Conservation (phyloP, 1,284 basidiomycete species). For the Omphalotus olearius region DNA sequence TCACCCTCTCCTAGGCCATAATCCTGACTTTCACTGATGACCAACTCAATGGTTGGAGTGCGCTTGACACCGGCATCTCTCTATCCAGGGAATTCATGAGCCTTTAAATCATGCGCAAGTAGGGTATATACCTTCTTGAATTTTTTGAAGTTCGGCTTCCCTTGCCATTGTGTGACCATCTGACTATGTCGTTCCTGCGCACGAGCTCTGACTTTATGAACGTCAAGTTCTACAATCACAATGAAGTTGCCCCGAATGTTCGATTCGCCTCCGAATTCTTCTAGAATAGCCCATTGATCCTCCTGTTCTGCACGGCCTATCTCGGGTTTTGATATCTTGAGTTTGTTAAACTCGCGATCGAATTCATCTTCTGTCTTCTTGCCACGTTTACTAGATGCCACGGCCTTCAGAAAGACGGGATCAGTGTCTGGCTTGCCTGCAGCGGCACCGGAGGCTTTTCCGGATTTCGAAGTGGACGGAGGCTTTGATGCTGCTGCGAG, state of each 20-base stretch:
- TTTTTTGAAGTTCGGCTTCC: conserved; percentile 79
- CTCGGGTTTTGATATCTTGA: conserved; percentile 73
- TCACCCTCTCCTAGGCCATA: conserved; percentile 53
- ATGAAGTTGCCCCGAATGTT: conserved; percentile 81
- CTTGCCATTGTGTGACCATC: conserved; percentile 44
- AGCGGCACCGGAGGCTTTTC: conserved; percentile 32
- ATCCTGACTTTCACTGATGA: conserved; percentile 48
- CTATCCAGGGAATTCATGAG: conserved; percentile 15
- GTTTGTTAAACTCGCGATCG: conserved; percentile 81
- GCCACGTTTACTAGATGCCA: conserved; percentile 70
- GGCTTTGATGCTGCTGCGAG: not conserved
- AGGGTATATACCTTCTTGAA: conserved; percentile 66
- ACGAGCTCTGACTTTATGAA: conserved; percentile 29
- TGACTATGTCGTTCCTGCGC: conserved; percentile 18
- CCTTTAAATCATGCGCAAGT: not conserved
- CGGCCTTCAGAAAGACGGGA: conserved; percentile 62
- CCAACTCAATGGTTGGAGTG: conserved; percentile 44
- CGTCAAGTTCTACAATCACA: conserved; percentile 72
- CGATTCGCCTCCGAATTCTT: conserved; percentile 69
- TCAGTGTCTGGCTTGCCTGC: conserved; percentile 61
- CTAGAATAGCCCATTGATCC: conserved; percentile 57
- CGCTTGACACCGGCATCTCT: conserved; percentile 23
- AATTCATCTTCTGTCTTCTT: conserved; percentile 71
- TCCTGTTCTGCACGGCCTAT: conserved; percentile 35
- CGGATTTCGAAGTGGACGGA: conserved; percentile 14